phyloP scores from a whole-genome alignment of 768 basidiomycete genomes.

The Hemileccinum rubropunctum region DNA sequence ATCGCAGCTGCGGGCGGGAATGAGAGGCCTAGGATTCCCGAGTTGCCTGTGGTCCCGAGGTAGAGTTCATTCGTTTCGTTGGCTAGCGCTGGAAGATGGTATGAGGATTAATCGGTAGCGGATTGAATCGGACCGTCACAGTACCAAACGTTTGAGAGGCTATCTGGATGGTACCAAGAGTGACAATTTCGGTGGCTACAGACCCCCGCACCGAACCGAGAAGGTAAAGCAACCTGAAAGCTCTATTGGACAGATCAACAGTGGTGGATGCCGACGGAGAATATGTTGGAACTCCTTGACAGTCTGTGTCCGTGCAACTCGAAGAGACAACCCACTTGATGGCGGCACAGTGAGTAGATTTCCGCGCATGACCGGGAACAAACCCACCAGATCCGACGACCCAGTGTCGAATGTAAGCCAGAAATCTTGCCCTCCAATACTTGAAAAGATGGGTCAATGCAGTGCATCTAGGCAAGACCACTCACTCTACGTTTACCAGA shows the following conservation, averaged over 20 bases:
- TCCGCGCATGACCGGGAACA: neutral
- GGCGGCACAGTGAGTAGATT: slow-evolving; percentile 2
- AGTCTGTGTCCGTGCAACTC: slow-evolving; percentile 44
- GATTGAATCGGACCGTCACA: neutral
- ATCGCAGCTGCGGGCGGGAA: slow-evolving; percentile 52
- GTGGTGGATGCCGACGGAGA: slow-evolving; percentile 30
- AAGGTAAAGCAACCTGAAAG: slow-evolving; percentile 51
- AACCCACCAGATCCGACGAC: slow-evolving; percentile 50
- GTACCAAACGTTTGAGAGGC: slow-evolving; percentile 48
- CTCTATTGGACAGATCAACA: slow-evolving; percentile 28
- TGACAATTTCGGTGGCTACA: slow-evolving; percentile 47
- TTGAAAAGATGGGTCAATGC: slow-evolving; percentile 16
- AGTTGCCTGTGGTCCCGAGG: slow-evolving; percentile 45
- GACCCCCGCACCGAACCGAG: slow-evolving; percentile 51
- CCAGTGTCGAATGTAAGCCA: slow-evolving; percentile 53
- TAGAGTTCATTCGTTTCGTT: slow-evolving; percentile 42
- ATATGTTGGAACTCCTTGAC: slow-evolving; percentile 43
- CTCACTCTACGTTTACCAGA: slow-evolving; percentile 37
- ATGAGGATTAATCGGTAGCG: neutral
- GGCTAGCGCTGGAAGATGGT: slow-evolving; percentile 39
- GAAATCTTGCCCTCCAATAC: slow-evolving; percentile 43
- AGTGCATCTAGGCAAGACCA: neutral
- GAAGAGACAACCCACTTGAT: slow-evolving; percentile 51
- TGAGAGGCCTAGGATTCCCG: slow-evolving; percentile 54
- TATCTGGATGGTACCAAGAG: slow-evolving; percentile 44